These are phyloP conservation scores for Manihot esculenta DNA, from an alignment of 441 rosid genomes.

Conservation along the genomic window DNA sequence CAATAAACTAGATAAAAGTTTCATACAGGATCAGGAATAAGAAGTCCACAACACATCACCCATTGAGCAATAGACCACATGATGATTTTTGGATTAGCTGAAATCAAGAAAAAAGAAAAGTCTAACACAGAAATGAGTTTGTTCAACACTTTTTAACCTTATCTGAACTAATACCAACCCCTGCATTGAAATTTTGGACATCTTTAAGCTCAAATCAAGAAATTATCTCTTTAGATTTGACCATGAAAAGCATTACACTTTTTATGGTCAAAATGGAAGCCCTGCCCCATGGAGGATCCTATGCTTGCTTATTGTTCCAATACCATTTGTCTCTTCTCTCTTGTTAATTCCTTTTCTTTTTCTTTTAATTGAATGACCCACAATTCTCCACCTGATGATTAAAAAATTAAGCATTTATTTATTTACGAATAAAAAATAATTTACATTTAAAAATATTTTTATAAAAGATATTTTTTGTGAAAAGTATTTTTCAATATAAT, in stretches of 20 bases:
- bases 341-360: not conserved
- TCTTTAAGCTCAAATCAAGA: not conserved
- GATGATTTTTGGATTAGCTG: not conserved
- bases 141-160: conserved; percentile 13
- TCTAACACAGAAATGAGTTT: conserved; percentile 4
- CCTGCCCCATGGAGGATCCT: conserved; percentile 14
- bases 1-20: not conserved
- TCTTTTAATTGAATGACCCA: not conserved
- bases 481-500: no score
- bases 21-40: not conserved
- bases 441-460: no score
- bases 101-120: not conserved
- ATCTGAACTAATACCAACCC: conserved; percentile 26
- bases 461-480: no score
- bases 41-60: not conserved
- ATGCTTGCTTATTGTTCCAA: not conserved
- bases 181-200: conserved; percentile 15
- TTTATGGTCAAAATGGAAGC: conserved; percentile 1
- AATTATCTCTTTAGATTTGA: not conserved
- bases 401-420: no score
- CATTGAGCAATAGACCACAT: not conserved
- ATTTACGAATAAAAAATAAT: no score
- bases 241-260: not conserved
- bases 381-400: no score
- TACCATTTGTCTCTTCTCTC: not conserved